phyloP scores from a whole-genome alignment of 2,329 filamentous ascomycete genomes.

The Epichloe uncinata region DNA sequence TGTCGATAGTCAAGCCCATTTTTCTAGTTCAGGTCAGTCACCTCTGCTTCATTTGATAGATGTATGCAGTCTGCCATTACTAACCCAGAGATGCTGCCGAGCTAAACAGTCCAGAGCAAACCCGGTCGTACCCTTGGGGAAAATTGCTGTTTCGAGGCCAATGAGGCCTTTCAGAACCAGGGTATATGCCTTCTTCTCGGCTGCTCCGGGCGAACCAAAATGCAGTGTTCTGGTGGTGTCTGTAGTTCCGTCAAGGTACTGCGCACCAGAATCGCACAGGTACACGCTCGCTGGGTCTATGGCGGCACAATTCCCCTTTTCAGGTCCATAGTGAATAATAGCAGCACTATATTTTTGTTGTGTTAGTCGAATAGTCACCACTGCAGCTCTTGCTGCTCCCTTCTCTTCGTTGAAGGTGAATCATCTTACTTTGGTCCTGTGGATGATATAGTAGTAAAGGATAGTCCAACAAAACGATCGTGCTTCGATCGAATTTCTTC shows the following conservation, averaged over 20 bases:
- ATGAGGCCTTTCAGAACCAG: conserved; percentile 92
- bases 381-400: not conserved
- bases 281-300: conserved; percentile 83
- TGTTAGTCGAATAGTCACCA: not conserved
- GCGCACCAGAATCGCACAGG: conserved; percentile 93
- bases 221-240: conserved; percentile 91
- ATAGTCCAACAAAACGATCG: conserved; percentile 73
- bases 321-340: conserved; percentile 90
- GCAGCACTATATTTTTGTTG: conserved; percentile 51
- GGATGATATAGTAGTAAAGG: conserved; percentile 91
- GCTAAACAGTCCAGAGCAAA: conserved; percentile 83
- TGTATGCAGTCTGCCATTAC: conserved; percentile 9
- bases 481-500: conserved; percentile 57
- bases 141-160: conserved; percentile 70
- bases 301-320: conserved; percentile 64
- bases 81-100: conserved; percentile 82
- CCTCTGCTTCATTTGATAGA: not conserved
- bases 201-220: conserved; percentile 70
- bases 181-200: conserved; percentile 83
- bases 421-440: conserved; percentile 57
- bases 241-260: conserved; percentile 90
- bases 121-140: conserved; percentile 89
- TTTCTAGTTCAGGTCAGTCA: conserved; percentile 12
- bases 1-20: conserved; percentile 89
- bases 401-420: too few species aligned